Evolutionary conservation across 2,329 filamentous ascomycete genomes (phyloP).

Genomic region (Trichoderma sp.): DNA sequence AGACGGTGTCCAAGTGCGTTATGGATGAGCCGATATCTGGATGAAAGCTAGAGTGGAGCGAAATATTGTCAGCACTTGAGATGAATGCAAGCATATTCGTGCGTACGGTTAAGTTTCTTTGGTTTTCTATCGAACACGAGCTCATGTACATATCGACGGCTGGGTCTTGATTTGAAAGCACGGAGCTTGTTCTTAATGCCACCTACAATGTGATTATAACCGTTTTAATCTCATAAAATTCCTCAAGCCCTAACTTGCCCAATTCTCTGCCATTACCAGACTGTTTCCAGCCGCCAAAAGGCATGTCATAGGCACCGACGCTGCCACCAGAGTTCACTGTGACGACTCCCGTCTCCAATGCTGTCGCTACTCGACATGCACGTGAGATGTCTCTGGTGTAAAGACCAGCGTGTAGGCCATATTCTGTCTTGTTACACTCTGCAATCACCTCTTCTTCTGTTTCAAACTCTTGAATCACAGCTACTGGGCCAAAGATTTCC

Average conservation of each 20-base stretch:
- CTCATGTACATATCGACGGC: neutral
- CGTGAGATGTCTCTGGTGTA: slow-evolving; percentile 53
- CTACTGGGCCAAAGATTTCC: slow-evolving; percentile 37
- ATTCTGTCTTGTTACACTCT: slow-evolving; percentile 44
- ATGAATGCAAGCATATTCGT: neutral
- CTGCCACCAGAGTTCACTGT: slow-evolving; percentile 35
- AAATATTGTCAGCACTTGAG: neutral
- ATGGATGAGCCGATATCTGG: slow-evolving; percentile 28
- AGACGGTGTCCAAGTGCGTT: slow-evolving; percentile 50
- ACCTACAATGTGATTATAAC: neutral
- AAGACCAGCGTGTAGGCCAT: slow-evolving; percentile 55
- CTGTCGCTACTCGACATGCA: slow-evolving; percentile 40
- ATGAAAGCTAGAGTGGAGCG: no score
- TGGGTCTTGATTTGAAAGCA: neutral
- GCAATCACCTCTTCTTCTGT: slow-evolving; percentile 32
- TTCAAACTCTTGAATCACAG: slow-evolving; percentile 30
- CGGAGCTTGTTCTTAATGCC: neutral
- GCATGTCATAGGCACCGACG: slow-evolving; percentile 26
- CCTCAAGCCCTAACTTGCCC: slow-evolving; percentile 43
- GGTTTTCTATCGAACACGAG: neutral
- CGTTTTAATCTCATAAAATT: slow-evolving; percentile 40
- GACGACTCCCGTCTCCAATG: slow-evolving; percentile 52
- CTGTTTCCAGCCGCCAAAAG: slow-evolving; percentile 55
- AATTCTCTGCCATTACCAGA: slow-evolving; percentile 57
- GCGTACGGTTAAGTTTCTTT: neutral